phyloP scores from a whole-genome alignment of 208 protist genomes.

The Leishmania arabica region DNA sequence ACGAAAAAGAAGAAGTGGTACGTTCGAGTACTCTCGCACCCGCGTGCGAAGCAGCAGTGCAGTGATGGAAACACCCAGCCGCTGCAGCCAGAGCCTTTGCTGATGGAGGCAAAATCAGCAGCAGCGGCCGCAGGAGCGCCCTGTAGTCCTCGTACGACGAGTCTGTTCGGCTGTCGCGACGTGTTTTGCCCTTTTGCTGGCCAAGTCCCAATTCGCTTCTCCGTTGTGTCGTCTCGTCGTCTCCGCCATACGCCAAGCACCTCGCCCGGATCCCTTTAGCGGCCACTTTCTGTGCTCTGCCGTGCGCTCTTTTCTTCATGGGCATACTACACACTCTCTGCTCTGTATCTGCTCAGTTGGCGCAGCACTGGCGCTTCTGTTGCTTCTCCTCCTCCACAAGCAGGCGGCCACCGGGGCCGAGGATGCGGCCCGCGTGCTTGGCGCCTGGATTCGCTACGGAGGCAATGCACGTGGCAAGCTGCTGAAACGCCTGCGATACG shows the following conservation, averaged over 20 bases:
- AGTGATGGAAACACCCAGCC: background rate
- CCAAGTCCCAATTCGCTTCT: background rate
- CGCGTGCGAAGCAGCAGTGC: background rate
- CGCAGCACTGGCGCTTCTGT: conserved; percentile 31
- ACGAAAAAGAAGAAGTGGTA: background rate
- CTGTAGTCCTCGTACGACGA: background rate
- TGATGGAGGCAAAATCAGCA: background rate
- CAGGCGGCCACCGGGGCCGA: conserved; percentile 31
- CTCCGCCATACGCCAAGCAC: background rate
- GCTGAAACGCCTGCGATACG: conserved; percentile 81
- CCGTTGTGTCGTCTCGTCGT: background rate
- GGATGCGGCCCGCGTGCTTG: conserved; percentile 20
- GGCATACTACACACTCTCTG: background rate
- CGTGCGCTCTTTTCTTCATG: background rate
- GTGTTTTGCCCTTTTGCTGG: background rate
- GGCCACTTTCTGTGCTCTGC: background rate
- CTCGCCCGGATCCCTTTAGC: background rate
- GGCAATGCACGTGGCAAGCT: conserved; percentile 76
- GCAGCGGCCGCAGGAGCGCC: background rate
- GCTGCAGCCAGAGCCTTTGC: background rate
- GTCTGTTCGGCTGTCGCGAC: background rate
- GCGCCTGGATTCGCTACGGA: conserved; percentile 40
- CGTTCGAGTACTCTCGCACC: background rate
- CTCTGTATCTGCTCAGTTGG: conserved; percentile 14
- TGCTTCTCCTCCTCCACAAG: conserved; percentile 15